Conservation (phyloP, 495 filamentous ascomycete genomes). For the Aspergillus sclerotiicarbonarius region DNA sequence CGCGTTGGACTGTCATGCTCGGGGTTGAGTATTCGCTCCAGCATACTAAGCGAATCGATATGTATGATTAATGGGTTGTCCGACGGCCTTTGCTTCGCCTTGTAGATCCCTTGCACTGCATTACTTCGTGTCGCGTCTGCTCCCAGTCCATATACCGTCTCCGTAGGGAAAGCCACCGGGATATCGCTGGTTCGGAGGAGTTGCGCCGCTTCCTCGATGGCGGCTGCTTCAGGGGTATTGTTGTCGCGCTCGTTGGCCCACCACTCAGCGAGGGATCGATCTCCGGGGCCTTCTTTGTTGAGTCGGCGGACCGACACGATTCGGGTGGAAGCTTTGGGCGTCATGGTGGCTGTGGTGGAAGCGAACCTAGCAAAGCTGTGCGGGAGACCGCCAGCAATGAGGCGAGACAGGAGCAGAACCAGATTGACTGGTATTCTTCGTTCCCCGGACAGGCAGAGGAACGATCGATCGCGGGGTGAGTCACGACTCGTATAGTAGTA, state of each 20-base stretch:
- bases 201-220: slow-evolving; percentile 54
- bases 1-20: slow-evolving; percentile 16
- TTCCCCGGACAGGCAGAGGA: not conserved
- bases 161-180: slow-evolving; percentile 94
- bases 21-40: slow-evolving; percentile 60
- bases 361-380: slow-evolving; percentile 29
- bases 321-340: slow-evolving; percentile 28
- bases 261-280: slow-evolving; percentile 44
- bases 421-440: slow-evolving; percentile 27
- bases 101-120: slow-evolving; percentile 90
- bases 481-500: not conserved
- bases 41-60: slow-evolving; percentile 76
- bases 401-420: slow-evolving; percentile 27
- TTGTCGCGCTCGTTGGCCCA: slow-evolving; percentile 40
- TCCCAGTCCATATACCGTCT: slow-evolving; percentile 96
- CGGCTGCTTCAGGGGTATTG: slow-evolving; percentile 37
- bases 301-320: slow-evolving; percentile 45
- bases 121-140: slow-evolving; percentile 83
- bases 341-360: slow-evolving; percentile 22
- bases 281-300: slow-evolving; percentile 36
- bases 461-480: slow-evolving; percentile 9
- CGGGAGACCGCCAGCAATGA: slow-evolving; percentile 35
- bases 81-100: slow-evolving; percentile 81
- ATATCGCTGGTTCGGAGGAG: slow-evolving; percentile 60
- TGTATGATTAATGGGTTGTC: slow-evolving; percentile 98